Evolutionary conservation across 192 early-diverging fungal genomes (phyloP).

Genomic region (Backusella sp.): DNA sequence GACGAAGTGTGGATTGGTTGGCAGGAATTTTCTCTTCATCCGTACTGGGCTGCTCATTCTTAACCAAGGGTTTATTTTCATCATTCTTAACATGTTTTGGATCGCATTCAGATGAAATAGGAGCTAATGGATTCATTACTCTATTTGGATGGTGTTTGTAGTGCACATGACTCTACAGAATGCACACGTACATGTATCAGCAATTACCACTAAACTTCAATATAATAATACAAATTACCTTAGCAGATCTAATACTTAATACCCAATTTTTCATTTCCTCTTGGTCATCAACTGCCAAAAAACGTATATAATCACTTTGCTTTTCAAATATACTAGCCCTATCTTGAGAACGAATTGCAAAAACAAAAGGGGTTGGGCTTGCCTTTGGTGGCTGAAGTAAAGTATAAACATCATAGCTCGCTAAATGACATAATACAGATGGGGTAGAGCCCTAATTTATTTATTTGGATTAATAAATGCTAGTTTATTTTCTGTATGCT

Average conservation of each 20-base stretch:
- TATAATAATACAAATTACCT: constrained; percentile 43
- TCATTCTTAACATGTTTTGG: neutral
- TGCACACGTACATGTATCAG: neutral
- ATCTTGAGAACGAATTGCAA: constrained; percentile 82
- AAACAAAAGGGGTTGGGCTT: constrained; percentile 75
- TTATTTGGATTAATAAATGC: neutral
- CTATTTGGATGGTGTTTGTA: neutral
- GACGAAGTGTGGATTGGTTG: neutral
- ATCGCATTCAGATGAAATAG: neutral
- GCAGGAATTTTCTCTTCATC: neutral
- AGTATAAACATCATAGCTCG: constrained; percentile 84
- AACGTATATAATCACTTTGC: constrained; percentile 79
- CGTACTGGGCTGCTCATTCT: neutral
- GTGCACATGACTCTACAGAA: neutral
- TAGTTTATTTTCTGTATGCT: constrained; percentile 24
- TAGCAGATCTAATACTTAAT: constrained; percentile 60
- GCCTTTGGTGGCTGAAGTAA: constrained; percentile 59
- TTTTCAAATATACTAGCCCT: constrained; percentile 79
- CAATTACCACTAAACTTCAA: neutral
- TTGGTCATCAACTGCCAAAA: constrained; percentile 60
- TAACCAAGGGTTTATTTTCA: neutral
- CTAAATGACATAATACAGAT: constrained; percentile 52
- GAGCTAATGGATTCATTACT: constrained; percentile 14
- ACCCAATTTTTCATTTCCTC: constrained; percentile 74
- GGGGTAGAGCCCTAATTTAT: neutral